Base-by-base conservation (phyloP, 495 filamentous ascomycete genomes). In the Penicillium roqueforti region DNA sequence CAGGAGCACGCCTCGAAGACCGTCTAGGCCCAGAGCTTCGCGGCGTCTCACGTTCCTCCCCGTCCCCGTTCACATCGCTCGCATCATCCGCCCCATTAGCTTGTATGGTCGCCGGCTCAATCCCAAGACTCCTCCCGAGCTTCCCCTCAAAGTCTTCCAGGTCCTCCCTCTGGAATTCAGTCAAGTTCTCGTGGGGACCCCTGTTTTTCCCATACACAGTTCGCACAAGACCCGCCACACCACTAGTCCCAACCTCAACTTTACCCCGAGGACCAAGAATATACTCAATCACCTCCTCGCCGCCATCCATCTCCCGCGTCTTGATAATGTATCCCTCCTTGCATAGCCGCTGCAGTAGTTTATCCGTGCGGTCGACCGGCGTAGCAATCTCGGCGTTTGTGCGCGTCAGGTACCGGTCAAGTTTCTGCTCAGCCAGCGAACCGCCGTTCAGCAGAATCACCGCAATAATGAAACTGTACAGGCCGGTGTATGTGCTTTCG, bases 231-330 rank as follows among this genome's bases (percentile, higher is more conserved):
- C 81, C 82, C 13, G 83, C 81, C 28, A 95, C 85, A 13, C 84
- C 87, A 28, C 80, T 76, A 48, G 82, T 80, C 3, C 85, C 87
- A 29, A 98, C 85, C 66, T 98, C 93, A 11, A 89, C 74, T 71
- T 89, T 96, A 13, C 91, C 93, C 31, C 93, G 77, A 28, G 89
- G 86, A 3, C 91, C 91, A 23, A 95, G 79, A 53, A 87, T 80
- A 73, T 84, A 96, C 46, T 87, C 88, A 9, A 89, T 78, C 4
- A 78, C 68, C 53, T 95, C 89, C 19, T 91, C 87, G n/a, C 84
- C 86, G 1, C 77, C 73, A 31, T 80, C 80, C 63, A 76, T 74
- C 47, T 91, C 87, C 43, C 81, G 78, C n/a, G 83, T 77, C 53
- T 82, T 87, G 23, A 88, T 74, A 1, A 98, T 69, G 62, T 97